These are phyloP conservation scores for Podila minutissima DNA, from an alignment of 192 early-diverging fungal species.

Conservation along the genomic window DNA sequence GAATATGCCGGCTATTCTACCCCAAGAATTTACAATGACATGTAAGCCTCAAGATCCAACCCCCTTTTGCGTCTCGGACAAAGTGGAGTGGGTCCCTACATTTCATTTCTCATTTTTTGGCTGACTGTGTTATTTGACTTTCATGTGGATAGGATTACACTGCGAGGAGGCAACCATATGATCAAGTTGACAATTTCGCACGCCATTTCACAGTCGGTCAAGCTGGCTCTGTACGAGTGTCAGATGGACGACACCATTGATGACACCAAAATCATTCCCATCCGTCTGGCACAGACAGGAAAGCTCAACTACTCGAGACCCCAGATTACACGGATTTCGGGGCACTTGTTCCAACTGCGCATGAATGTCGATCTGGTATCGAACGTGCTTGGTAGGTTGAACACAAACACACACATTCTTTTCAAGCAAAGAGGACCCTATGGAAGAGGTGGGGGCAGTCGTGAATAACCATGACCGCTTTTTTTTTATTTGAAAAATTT, in stretches of 20 bases:
- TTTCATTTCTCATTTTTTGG: neutral
- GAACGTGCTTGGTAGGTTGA: conserved; percentile 75
- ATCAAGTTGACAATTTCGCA: conserved; percentile 69
- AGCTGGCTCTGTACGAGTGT: conserved; percentile 66
- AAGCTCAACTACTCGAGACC: conserved; percentile 59
- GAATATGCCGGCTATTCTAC: conserved; percentile 75
- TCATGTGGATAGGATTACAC: conserved; percentile 62
- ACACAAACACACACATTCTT: neutral
- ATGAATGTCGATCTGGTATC: conserved; percentile 88
- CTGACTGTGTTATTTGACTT: neutral
- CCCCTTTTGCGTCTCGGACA: neutral
- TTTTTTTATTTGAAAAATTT: neutral
- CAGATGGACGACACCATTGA: conserved; percentile 71
- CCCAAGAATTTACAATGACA: conserved; percentile 86
- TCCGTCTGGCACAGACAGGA: conserved; percentile 65
- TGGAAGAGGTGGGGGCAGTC: no score
- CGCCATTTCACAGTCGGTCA: conserved; percentile 66
- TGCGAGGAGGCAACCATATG: conserved; percentile 72
- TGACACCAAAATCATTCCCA: conserved; percentile 67
- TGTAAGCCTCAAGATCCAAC: conserved; percentile 43
- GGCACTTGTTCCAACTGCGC: conserved; percentile 74
- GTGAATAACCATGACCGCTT: no score
- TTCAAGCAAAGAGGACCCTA: neutral
- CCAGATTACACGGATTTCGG: conserved; percentile 65
- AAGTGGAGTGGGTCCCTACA: neutral